phyloP scores from a whole-genome alignment of 331 rosid genomes.

The Quercus phellos region DNA sequence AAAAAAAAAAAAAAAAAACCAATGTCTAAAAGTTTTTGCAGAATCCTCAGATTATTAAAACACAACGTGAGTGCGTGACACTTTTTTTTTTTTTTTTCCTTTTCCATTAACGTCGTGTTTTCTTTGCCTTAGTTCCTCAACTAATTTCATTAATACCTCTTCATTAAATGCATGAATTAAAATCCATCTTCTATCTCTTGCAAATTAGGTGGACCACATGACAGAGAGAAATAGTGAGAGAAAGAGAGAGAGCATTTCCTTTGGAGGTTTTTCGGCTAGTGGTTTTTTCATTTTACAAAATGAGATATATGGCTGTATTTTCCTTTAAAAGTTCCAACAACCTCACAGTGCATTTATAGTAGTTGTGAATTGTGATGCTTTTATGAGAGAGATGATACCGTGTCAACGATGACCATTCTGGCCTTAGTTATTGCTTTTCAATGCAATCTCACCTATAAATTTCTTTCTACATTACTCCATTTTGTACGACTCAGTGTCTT shows the following conservation, averaged over 20 bases:
- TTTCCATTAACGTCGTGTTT: background rate
- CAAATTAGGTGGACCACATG: slow-evolving; percentile 23
- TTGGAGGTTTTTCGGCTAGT: background rate
- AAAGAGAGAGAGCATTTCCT: background rate
- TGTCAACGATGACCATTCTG: slow-evolving; percentile 51
- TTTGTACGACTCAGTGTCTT: slow-evolving; percentile 4
- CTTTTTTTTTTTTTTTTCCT: background rate
- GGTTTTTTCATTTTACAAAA: background rate
- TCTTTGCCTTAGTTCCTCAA: slow-evolving; percentile 56
- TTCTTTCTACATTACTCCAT: slow-evolving; percentile 28
- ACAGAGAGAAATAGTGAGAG: background rate
- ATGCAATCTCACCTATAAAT: slow-evolving; percentile 61
- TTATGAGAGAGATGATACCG: slow-evolving; percentile 23
- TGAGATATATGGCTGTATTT: slow-evolving; percentile 7
- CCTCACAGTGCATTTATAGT: slow-evolving; percentile 56
- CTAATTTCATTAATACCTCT: slow-evolving; percentile 73
- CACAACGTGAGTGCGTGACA: background rate
- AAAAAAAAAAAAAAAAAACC: background rate
- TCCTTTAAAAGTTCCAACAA: slow-evolving; percentile 46
- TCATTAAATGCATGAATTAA: slow-evolving; percentile 49
- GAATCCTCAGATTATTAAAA: too few species aligned
- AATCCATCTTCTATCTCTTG: slow-evolving; percentile 29
- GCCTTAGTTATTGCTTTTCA: slow-evolving; percentile 55
- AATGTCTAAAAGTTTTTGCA: background rate
- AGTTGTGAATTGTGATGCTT: slow-evolving; percentile 24